Evolutionary conservation across 176 grass and related monocot species (phyloP), one percentile per base, ranked within the genome.

Genomic region (sorghum (Sorghum bicolor)): DNA sequence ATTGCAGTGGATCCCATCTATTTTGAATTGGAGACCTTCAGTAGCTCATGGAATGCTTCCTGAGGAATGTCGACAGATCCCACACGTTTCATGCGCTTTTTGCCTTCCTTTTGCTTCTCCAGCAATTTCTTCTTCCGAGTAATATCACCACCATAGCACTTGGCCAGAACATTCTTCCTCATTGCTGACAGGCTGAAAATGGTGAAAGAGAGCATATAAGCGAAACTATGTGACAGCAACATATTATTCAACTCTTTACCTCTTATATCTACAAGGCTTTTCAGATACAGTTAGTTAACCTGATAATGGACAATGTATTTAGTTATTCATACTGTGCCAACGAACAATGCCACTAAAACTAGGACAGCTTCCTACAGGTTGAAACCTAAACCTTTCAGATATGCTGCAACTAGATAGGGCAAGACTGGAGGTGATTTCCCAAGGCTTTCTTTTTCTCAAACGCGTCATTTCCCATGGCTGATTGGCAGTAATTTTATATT

Each of bases 71-170:
- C 96, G 1, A 98, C 92, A 16, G 96, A 98, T 22, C 96, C 96
- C n/a, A 98, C 93, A 28, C 96, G 96, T 86, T 98, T 98, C 96
- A 98, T 98, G 40, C 96, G 86, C 69, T 98, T 98, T 74, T 98
- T 98, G 72, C 96, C 96, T 90, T 98, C 96, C 85, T 98, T 98
- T 70, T 98, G 92, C 83, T 98, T 98, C 81, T 98, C 96, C 71
- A 98, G 75, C 84, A 98, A 92, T 67, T 98, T 98, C 82, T 91
- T 98, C 86, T 98, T 98, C 32, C 92, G 84, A 30, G 96, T 98
- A 69, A 98, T 85, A 77, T 98, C 96, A 64, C 96, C 92, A n/a
- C 96, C 96, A 67, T 98, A 98, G 82, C 96, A 98, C 87, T 98
- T 98, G 45, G 96, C 96, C 11, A 98, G 88, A 77, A 98, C 96